phyloP scores from a whole-genome alignment of 495 filamentous ascomycete genomes.

The Neurospora sp. region DNA sequence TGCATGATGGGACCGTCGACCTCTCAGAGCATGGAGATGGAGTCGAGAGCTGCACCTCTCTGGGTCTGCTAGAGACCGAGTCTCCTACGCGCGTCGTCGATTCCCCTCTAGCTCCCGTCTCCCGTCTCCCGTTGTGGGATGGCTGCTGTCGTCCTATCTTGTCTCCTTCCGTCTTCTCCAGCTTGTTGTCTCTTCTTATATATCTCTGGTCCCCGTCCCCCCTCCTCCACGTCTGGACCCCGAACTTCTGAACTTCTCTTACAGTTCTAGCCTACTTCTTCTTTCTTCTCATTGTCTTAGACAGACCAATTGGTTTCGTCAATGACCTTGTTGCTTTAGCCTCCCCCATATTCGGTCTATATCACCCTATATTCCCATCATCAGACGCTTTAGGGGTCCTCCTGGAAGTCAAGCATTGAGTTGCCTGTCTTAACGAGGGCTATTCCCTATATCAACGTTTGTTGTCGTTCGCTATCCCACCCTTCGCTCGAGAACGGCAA shows the following conservation, averaged over 20 bases:
- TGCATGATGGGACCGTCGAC: background rate
- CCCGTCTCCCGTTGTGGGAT: constrained; percentile 1
- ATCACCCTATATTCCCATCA: constrained; percentile 6
- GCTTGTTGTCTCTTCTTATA: background rate
- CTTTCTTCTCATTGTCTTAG: constrained; percentile 14
- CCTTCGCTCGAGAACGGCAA: constrained; percentile 10
- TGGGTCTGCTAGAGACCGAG: background rate
- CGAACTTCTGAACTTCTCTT: background rate
- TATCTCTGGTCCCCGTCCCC: background rate
- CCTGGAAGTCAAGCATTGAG: constrained; percentile 15
- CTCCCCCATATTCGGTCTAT: constrained; percentile 12
- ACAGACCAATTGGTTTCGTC: constrained; percentile 24
- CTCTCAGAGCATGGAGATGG: background rate
- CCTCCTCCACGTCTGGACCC: background rate
- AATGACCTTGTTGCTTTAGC: constrained; percentile 36
- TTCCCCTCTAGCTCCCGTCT: background rate
- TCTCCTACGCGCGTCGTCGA: background rate
- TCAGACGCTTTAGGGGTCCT: constrained; percentile 6
- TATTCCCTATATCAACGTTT: constrained; percentile 8
- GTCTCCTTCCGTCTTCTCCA: constrained; percentile 5
- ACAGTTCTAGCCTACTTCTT: background rate
- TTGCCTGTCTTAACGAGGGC: constrained; percentile 21
- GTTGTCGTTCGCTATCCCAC: constrained; percentile 13
- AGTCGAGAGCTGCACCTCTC: background rate
- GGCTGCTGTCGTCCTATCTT: constrained; percentile 7